phyloP scores from a whole-genome alignment of 805 yeast genomes.

The Wickerhamiella cacticola region DNA sequence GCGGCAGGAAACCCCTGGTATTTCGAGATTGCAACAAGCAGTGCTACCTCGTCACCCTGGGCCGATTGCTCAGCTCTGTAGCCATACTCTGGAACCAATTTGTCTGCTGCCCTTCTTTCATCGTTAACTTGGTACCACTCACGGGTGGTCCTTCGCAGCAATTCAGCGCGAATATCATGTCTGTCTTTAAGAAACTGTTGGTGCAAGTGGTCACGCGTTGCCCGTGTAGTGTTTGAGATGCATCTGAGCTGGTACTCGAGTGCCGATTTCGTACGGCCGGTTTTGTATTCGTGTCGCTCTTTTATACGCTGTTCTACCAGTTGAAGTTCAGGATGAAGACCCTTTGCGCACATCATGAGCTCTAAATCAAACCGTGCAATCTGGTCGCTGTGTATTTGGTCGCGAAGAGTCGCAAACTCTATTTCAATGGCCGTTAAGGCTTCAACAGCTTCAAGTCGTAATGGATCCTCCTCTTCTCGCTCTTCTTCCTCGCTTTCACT shows the following conservation, averaged over 20 bases:
- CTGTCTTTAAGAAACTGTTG: conserved; percentile 65
- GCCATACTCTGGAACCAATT: conserved; percentile 37
- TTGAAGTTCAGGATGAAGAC: conserved; percentile 83
- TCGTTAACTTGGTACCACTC: conserved; percentile 86
- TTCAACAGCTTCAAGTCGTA: conserved; percentile 52
- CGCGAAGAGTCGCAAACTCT: conserved; percentile 76
- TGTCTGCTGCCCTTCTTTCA: conserved; percentile 75
- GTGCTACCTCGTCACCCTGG: conserved; percentile 38
- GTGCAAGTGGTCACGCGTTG: conserved; percentile 66
- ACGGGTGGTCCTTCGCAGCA: conserved; percentile 63
- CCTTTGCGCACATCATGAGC: conserved; percentile 71
- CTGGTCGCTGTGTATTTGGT: conserved; percentile 73
- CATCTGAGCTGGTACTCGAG: conserved; percentile 61
- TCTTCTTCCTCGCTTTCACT: conserved; percentile 18
- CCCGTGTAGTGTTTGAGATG: conserved; percentile 68
- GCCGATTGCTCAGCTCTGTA: conserved; percentile 33
- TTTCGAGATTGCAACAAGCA: conserved; percentile 53
- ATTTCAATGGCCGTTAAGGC: conserved; percentile 71
- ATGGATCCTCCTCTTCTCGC: conserved; percentile 21
- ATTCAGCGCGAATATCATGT: conserved; percentile 51
- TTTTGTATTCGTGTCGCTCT: conserved; percentile 57
- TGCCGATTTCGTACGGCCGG: conserved; percentile 38
- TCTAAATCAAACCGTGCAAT: conserved; percentile 67
- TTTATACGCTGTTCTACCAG: conserved; percentile 60
- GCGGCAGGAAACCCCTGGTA: conserved; percentile 76